Evolutionary conservation across 352 stramenopile species (phyloP).

Genomic region (Peronospora destructor): DNA sequence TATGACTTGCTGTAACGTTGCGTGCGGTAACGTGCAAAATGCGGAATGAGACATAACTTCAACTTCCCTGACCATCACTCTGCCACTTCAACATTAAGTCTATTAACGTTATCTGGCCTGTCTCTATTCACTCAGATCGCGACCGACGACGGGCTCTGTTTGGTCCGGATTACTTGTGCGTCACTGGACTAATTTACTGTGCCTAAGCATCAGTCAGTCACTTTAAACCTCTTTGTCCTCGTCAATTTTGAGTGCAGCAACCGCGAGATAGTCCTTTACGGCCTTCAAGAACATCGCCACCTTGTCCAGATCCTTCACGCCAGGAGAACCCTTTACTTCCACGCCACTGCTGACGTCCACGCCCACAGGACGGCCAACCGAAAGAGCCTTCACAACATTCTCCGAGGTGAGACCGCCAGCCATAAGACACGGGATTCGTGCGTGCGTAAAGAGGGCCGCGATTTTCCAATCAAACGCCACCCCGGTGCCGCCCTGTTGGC

Average conservation of each 20-base stretch:
- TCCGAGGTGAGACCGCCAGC: conserved; percentile 91
- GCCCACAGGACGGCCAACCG: conserved; percentile 76
- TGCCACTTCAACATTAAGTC: conserved; percentile 14
- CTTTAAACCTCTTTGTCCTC: conserved; percentile 41
- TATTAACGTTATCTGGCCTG: conserved; percentile 15
- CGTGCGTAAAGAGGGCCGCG: conserved; percentile 83
- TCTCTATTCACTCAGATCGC: background rate
- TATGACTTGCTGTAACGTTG: background rate
- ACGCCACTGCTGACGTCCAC: conserved; percentile 96
- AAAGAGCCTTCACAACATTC: conserved; percentile 90
- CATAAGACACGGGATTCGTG: conserved; percentile 92
- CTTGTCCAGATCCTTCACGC: conserved; percentile 63
- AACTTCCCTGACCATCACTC: conserved; percentile 18
- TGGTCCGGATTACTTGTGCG: no score
- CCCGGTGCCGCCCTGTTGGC: conserved; percentile 88
- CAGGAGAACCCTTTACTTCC: conserved; percentile 72
- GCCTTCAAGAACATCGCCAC: conserved; percentile 54
- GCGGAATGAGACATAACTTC: conserved; percentile 20
- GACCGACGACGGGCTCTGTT: conserved; percentile 5
- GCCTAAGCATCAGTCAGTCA: conserved; percentile 1
- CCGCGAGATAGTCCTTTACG: conserved; percentile 50
- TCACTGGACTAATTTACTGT: no score
- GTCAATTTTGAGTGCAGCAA: conserved; percentile 58
- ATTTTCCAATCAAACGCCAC: conserved; percentile 96
- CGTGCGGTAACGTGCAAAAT: conserved; percentile 7